Percentiles rank a stretch among this genome's conserved stretches.
These are phyloP conservation scores for Aspergillus ellipticus DNA, from an alignment of 495 filamentous ascomycete species.

Conservation along the genomic window DNA sequence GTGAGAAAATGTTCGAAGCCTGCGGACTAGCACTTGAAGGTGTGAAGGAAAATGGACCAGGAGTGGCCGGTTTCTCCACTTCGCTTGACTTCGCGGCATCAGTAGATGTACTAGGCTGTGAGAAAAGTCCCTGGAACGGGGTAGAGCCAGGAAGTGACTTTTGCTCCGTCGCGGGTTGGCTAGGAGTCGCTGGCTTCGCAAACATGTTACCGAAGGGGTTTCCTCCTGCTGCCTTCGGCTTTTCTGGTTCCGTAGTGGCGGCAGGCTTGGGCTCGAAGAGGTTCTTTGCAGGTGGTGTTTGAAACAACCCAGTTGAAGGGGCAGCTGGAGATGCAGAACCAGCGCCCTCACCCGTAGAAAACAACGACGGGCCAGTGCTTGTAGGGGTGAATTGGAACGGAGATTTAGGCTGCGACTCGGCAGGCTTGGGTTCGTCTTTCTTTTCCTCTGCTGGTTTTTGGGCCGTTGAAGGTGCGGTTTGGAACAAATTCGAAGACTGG, in stretches of 20 bases:
- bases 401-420: slow-evolving; percentile 6
- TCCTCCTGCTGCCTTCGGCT: slow-evolving; percentile 14
- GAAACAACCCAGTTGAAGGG: slow-evolving; percentile 15
- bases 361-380: slow-evolving; percentile 13
- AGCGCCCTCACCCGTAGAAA: slow-evolving; percentile 14
- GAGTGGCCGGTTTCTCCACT: slow-evolving; percentile 3
- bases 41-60: slow-evolving; percentile 6
- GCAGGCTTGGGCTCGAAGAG: slow-evolving; percentile 25
- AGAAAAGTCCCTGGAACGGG: slow-evolving; percentile 18
- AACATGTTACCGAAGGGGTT: slow-evolving; percentile 31
- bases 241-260: slow-evolving; percentile 13
- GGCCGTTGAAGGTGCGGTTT: slow-evolving; percentile 7
- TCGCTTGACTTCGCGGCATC: slow-evolving; percentile 16
- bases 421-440: slow-evolving; percentile 13
- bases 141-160: slow-evolving; percentile 13
- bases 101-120: slow-evolving; percentile 13
- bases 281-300: slow-evolving; percentile 18
- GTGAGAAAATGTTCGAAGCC: slow-evolving; percentile 1
- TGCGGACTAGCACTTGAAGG: background rate
- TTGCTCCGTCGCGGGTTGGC: slow-evolving; percentile 11
- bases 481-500: slow-evolving; percentile 19
- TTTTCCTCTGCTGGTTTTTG: slow-evolving; percentile 14
- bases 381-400: slow-evolving; percentile 13
- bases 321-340: slow-evolving; percentile 7
- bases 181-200: slow-evolving; percentile 16